Evolutionary conservation across 1,284 basidiomycete species (phyloP), one percentile per base, ranked within the genome.

Genomic region (Melampsora americana): DNA sequence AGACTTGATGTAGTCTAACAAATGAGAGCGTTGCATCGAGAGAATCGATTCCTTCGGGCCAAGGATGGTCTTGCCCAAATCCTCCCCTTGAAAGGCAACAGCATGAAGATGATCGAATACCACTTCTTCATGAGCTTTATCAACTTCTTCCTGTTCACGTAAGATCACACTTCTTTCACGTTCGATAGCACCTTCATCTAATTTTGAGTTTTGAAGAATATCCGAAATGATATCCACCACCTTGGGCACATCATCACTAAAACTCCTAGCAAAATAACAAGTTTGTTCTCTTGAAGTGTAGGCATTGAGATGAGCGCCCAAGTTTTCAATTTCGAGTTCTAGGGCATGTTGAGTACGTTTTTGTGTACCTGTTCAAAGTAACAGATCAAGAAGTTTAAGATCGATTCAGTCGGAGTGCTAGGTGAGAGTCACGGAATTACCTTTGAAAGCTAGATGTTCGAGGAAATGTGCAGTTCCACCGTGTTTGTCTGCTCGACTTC

Each of bases 241-340:
- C 77, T 88, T 88, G 44, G 89, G 88, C 26, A 98, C 92, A 83
- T 99, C 96, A 87, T 95, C 92, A 84, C 91, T 89, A 89, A 99
- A 99, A 83, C 92, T 91, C 88, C 98, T 98, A 83, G 95, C 95
- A 84, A 98, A 98, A 87, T 98, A 99, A 79, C 98, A 95, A 42
- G 96, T 99, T 86, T 99, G 95, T 86, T 99, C 95, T 79, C 95
- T 89, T 60, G 95, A 97, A 23, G 95, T 99, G 86, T 98, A 99
- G 73, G 96, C 95, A 84, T 99, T 98, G 78, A 99, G 86, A 84
- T 98, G 95, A 53, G 95, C 93, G 80, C 96, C 96, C 78, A 98
- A 87, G 86, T 97, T 96, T 86, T 99, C 95, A 65, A 99, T 95
- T 84, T 99, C 95, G 78, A 98, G 88, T 85, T 99, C 96, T 77